Evolutionary conservation across 768 basidiomycete species (phyloP), one percentile per base, ranked within the genome.

Genomic region (Multifurca ochricompacta): DNA sequence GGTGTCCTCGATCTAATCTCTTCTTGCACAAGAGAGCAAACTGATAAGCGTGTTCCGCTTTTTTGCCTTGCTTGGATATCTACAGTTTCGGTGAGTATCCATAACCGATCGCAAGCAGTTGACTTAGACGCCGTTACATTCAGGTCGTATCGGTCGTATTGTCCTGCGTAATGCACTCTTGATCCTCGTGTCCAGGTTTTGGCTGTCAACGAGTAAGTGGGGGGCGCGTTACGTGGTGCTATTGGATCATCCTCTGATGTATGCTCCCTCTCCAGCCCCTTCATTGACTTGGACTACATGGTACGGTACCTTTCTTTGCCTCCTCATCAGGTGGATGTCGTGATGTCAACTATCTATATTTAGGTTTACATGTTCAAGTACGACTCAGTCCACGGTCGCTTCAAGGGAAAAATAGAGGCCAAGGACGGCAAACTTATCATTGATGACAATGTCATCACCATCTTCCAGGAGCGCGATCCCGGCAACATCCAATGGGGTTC

Each of bases 311-410:
- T n/a, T n/a, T n/a, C 31, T 35, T 36, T 31, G 37, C n/a, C 25
- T 8, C 13, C 21, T 23, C n/a, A 9, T 10, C 10, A 11, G 35
- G 10, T 47, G 19, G 34, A 41, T 18, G 14, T n/a, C 47, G 8
- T 27, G 27, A 25, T 19, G 40, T 45, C 44, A 51, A 43, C 18
- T 37, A 36, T 9, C 9, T 45, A 51, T 19, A 54, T 40, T 23
- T 51, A 91, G 88, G 87, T 93, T 69, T 96, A 96, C 81, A 92
- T 96, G 91, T 94, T 96, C 87, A 95, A 92, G 78, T 94, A 82
- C 68, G 91, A 94, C 70, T 87, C 91, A 53, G 89, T 91, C 60
- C 91, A 95, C 74, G 86, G 92, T 48, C 83, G 87, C 68, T 98
- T 87, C 82, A 84, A 89, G 68, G 95, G 94, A 60, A 70, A 80